Evolutionary conservation across 208 protist genomes (phyloP), one percentile per base, ranked within the genome.

Genomic region (Trypanosoma caninum): DNA sequence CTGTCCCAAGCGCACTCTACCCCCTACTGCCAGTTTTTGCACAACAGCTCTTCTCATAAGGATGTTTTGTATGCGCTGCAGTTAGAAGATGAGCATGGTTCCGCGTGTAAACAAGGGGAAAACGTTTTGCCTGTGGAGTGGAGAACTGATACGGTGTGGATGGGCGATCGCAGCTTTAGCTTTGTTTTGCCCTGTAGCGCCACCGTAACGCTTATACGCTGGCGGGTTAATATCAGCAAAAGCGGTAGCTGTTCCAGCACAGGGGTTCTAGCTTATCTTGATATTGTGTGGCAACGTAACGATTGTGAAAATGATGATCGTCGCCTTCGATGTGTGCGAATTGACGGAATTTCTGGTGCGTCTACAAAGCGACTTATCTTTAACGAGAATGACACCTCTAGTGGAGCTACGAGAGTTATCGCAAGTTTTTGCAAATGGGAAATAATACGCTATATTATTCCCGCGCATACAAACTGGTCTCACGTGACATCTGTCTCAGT

Each of bases 161-260:
- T 83, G 44, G 84, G 84, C 11, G 72, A 87, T 59, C 72, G 77
- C 13, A 74, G 72, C 28, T 52, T 90, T 40, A 38, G 27, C 13
- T 74, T 82, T 50, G 9, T 56, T 14, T 46, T 84, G 7, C 82
- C 77, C 7, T 51, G 72, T n/a, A 38, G 34, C 31, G 40, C 38
- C 41, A 58, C 72, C 28, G 82, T 74, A 33, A 70, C 70, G 47
- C 25, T 88, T 31, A 34, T 80, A 10, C 67, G 68, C 10, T 80
- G 59, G 69, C 56, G 74, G 48, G 68, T 82, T 51, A 4, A 60
- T 61, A 58, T 69, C 11, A 38, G 8, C 34, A n/a, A 27, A 33
- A 31, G n/a, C 3, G 22, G 2, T 44, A 37, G 13, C 27, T n/a
- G n/a, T n/a, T n/a, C n/a, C n/a, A 23, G 18, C 53, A 31, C 35